Evolutionary conservation across 1,284 basidiomycete species (phyloP), one percentile per base, ranked within the genome.

Genomic region (Ceratobasidium sp.): DNA sequence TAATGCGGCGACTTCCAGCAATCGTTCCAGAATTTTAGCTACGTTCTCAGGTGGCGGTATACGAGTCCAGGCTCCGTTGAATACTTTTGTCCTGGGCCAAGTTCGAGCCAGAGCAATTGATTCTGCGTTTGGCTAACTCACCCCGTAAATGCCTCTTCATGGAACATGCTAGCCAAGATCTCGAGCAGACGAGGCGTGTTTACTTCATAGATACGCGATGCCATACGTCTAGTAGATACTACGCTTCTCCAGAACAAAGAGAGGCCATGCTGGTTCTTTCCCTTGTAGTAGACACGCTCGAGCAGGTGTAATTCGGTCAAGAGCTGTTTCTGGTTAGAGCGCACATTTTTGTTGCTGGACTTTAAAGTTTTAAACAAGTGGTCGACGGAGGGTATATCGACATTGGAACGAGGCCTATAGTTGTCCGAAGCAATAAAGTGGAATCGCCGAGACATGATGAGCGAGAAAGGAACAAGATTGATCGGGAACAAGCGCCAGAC

Each of bases 231-330:
- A 32, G 90, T 85, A 82, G 94, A 92, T 15, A 82, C 81, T 17
- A 91, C 84, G 44, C 88, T 89, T 81, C 88, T 87, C 91, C 92
- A 94, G 81, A 92, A 93, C 11, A 93, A 83, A 40, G 92, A 88
- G 19, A 86, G 82, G 37, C 90, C 88, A 81, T 95, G 93, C 81
- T 95, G 92, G 80, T 93, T 94, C 81, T 92, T 92, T 77, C 89
- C 89, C 80, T 93, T 93, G 84, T 95, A 95, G 81, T 90, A 91
- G 0, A 94, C 80, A 77, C 91, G 86, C 80, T 91, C 89, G 37
- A 94, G 84, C 32, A 92, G 81, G 68, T 87, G 86, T 17, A 89
- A 81, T 80, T 95, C 93, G 54, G 88, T 87, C 2, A 83, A 81
- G 70, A 89, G 87, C 22, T 83, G 81, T 51, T 83, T 81, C 54